Evolutionary conservation across 2,329 filamentous ascomycete genomes (phyloP), one percentile per base, ranked within the genome.

Genomic region (Neofusicoccum umdonicola): DNA sequence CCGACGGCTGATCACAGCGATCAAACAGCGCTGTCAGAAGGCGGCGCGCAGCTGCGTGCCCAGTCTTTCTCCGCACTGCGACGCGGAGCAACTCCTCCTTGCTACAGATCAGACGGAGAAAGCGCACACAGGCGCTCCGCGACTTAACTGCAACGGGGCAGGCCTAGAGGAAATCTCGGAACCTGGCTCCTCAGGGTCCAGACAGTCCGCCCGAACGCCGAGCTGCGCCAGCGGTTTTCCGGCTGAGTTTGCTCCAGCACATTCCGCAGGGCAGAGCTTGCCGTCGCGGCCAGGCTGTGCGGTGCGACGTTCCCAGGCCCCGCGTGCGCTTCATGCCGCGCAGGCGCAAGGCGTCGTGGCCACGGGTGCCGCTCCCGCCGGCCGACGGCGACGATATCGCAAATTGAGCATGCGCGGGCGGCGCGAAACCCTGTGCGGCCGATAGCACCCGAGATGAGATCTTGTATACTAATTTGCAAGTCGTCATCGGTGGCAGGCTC

Each of bases 21-120:
- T 60, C 56, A 60, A 54, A 47, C 37, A 27, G 39, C 8, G 8
- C n/a, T 60, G 56, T 47, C 41, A 47, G 56, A 60, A 47, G 56
- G 56, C 56, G 15, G 56, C 41, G n/a, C n/a, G 41, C 56, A 60
- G 27, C 41, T 9, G 13, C 6, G 56, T 15, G 44, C 37, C 42
- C 56, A 34, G 31, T 34, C 22, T 60, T 60, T 47, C 56, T 60
- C 56, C 56, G 50, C 50, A 54, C 34, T 56, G 35, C 17, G 35
- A 22, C 35, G 51, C 51, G 51, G 35, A 37, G 13, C 51, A 22
- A n/a, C 7, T 4, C 31, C 50, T 51, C 15, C 45, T n/a, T 35
- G 47, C 22, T 31, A 52, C 50, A 39, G 50, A 37, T 34, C 50
- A 37, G 50, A 52, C 22, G 8, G 50, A 52, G 22, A 19, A 34